Conservation (phyloP, 139 green algal genomes). For the Nannochloris sp. region DNA sequence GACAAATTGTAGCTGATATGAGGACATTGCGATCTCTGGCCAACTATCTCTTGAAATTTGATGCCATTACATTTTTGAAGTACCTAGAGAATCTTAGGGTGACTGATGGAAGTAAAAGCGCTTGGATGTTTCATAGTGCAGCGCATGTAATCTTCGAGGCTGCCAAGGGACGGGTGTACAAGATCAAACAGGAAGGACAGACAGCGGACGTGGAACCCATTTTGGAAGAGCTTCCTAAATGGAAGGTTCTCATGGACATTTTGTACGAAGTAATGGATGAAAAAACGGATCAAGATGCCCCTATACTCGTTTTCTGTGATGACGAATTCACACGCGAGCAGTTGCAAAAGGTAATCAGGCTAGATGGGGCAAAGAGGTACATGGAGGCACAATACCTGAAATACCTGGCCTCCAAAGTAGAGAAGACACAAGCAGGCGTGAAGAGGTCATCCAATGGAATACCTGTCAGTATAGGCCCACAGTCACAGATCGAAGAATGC, state of each 20-base stretch:
- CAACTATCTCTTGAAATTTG: constrained; percentile 50
- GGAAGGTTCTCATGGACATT: constrained; percentile 61
- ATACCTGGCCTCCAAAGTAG: constrained; percentile 45
- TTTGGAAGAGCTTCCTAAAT: constrained; percentile 83
- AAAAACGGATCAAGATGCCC: neutral
- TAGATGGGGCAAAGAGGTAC: constrained; percentile 22
- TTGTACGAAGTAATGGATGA: constrained; percentile 39
- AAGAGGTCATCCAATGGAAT: neutral
- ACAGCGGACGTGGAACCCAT: constrained; percentile 42
- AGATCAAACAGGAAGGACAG: neutral
- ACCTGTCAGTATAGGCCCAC: neutral
- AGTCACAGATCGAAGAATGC: constrained; percentile 14
- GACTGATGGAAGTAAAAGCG: constrained; percentile 35
- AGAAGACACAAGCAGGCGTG: neutral
- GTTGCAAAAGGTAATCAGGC: constrained; percentile 22
- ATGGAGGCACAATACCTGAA: constrained; percentile 42
- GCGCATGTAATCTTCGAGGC: constrained; percentile 81
- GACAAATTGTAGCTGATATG: constrained; percentile 73
- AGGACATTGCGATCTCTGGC: constrained; percentile 67
- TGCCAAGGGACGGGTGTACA: constrained; percentile 61
- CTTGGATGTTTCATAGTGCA: constrained; percentile 52
- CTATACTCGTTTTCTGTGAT: constrained; percentile 28
- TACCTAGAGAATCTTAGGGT: constrained; percentile 64
- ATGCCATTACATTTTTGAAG: constrained; percentile 72
- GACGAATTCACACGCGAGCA: constrained; percentile 24